These are phyloP conservation scores for Thermochaetoides thermophila DNA, from an alignment of 495 filamentous ascomycete species.

Conservation along the genomic window DNA sequence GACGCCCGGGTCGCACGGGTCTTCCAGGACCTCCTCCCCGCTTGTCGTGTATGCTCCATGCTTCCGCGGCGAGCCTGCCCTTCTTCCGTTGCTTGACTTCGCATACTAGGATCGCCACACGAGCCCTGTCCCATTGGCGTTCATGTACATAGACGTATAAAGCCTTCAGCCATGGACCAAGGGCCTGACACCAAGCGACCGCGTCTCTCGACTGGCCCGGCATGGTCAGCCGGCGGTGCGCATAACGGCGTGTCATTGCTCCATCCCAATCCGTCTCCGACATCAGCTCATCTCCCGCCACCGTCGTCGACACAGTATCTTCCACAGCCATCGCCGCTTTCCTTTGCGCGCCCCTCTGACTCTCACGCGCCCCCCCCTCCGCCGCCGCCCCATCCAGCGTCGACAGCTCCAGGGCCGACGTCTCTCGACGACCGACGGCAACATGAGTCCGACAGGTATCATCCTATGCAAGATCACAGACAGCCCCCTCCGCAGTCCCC, in stretches of 20 bases:
- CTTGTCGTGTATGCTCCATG: constrained; percentile 15
- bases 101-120: constrained; percentile 16
- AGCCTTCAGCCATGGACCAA: constrained; percentile 35
- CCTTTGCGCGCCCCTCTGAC: constrained; percentile 26
- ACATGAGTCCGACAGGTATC: constrained; percentile 33
- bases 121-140: constrained; percentile 19
- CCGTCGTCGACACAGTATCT: constrained; percentile 27
- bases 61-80: constrained; percentile 13
- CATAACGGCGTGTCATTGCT: constrained; percentile 31
- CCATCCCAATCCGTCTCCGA: constrained; percentile 29
- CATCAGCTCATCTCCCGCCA: constrained; percentile 15
- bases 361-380: constrained; percentile 16
- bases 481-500: constrained; percentile 34
- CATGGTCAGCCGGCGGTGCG: constrained; percentile 27
- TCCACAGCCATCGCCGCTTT: constrained; percentile 21
- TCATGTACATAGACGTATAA: constrained; percentile 26
- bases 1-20: no score
- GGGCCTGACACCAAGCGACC: constrained; percentile 34
- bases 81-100: constrained; percentile 14
- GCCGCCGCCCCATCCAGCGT: constrained; percentile 5
- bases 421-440: constrained; percentile 34
- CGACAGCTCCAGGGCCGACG: constrained; percentile 7
- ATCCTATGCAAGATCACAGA: constrained; percentile 35
- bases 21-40: constrained; percentile 7
- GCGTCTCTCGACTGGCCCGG: constrained; percentile 28